Percentiles rank a stretch among this genome's conserved stretches.
Evolutionary conservation across 768 basidiomycete species (phyloP).

Genomic region (Hemileccinum impolitum): DNA sequence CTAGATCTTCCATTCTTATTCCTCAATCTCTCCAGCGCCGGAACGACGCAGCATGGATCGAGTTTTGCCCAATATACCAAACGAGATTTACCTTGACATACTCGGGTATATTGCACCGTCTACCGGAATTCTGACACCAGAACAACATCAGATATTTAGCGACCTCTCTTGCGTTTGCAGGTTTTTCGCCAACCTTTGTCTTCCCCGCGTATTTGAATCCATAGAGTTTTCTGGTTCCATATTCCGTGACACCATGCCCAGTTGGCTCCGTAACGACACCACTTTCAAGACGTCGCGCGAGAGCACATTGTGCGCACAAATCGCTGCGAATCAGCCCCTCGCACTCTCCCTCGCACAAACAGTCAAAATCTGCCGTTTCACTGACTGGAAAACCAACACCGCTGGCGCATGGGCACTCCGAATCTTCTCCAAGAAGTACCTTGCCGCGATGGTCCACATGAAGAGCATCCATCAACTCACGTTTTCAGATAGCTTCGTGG

Average conservation of each 20-base stretch:
- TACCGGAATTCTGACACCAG: too few relatives aligned
- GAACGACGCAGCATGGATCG: constrained; percentile 12
- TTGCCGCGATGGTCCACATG: constrained; percentile 15
- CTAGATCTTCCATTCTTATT: too few relatives aligned
- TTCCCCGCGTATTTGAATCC: constrained; percentile 39
- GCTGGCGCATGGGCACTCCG: background rate
- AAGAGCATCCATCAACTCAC: constrained; percentile 11
- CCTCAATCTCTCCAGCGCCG: constrained; percentile 21
- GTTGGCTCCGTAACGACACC: too few relatives aligned
- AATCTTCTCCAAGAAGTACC: background rate
- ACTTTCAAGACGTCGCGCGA: background rate
- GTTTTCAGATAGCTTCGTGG: constrained; percentile 10
- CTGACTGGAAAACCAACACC: background rate
- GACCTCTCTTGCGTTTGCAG: constrained; percentile 41
- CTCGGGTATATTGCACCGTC: constrained; percentile 33
- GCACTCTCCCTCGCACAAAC: constrained; percentile 29
- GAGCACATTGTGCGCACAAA: constrained; percentile 24
- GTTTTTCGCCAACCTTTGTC: constrained; percentile 38
- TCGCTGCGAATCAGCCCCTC: constrained; percentile 25
- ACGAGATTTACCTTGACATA: constrained; percentile 44
- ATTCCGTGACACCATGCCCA: too few relatives aligned
- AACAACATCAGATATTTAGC: constrained; percentile 10
- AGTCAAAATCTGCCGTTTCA: constrained; percentile 26
- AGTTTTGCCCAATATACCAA: constrained; percentile 35
- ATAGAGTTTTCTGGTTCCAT: constrained; percentile 23